These are phyloP conservation scores for Epicoccum nigrum DNA, from an alignment of 2,329 filamentous ascomycete genomes.

Conservation along the genomic window DNA sequence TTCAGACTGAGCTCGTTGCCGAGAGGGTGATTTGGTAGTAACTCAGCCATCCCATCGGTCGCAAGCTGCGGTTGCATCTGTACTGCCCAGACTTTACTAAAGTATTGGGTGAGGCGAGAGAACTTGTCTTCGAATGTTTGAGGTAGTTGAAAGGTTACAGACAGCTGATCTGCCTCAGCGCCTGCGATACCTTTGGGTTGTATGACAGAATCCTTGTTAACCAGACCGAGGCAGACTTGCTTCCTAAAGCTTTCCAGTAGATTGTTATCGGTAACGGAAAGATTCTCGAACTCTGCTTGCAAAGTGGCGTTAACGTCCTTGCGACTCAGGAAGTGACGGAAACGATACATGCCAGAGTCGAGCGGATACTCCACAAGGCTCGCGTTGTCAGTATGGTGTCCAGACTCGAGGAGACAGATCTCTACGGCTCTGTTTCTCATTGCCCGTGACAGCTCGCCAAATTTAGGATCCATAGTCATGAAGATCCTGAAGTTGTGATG, in stretches of 20 bases:
- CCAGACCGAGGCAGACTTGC: constrained; percentile 30
- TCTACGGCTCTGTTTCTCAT: constrained; percentile 97
- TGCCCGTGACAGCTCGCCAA: constrained; percentile 91
- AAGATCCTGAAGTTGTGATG: constrained; percentile 91
- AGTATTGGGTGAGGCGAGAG: constrained; percentile 40
- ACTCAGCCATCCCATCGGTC: constrained; percentile 23
- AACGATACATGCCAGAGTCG: constrained; percentile 49
- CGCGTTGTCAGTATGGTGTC: background rate
- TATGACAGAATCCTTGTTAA: background rate
- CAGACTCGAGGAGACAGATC: constrained; percentile 68
- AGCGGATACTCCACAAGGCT: constrained; percentile 37
- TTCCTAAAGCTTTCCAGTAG: constrained; percentile 40
- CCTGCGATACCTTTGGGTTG: constrained; percentile 7
- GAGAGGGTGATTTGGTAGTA: constrained; percentile 52
- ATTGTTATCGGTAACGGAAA: constrained; percentile 41
- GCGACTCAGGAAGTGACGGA: constrained; percentile 36
- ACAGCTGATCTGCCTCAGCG: background rate
- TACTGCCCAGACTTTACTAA: constrained; percentile 31
- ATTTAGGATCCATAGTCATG: constrained; percentile 87
- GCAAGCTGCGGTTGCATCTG: constrained; percentile 15
- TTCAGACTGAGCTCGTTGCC: constrained; percentile 53
- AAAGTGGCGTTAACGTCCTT: constrained; percentile 18
- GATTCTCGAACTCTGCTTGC: constrained; percentile 42
- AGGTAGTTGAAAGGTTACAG: background rate
- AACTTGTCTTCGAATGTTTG: constrained; percentile 6